phyloP scores from a whole-genome alignment of 108 stramenopile genomes.

The Nitzschia putrida region DNA sequence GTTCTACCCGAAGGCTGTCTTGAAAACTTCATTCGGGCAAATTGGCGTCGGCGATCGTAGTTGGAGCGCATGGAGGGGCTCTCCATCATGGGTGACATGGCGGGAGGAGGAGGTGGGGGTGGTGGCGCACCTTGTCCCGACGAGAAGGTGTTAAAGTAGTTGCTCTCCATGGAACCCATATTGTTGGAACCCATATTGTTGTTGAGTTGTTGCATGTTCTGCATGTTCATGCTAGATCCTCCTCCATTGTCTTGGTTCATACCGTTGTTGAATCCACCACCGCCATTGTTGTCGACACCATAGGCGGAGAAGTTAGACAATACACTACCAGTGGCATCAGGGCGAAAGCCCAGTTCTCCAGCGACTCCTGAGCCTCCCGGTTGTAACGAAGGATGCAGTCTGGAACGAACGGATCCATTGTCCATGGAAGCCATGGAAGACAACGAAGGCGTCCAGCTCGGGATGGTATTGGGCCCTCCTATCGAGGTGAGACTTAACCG shows the following conservation, averaged over 20 bases:
- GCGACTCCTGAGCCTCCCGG: slow-evolving; percentile 18
- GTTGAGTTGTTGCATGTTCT: slow-evolving; percentile 5
- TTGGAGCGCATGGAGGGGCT: slow-evolving; percentile 5
- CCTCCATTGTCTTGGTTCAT: neutral
- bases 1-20: slow-evolving; percentile 23
- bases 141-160: neutral
- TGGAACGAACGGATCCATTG: slow-evolving; percentile 11
- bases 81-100: slow-evolving; percentile 25
- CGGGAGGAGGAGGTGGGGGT: slow-evolving; percentile 12
- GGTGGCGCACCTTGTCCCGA: neutral
- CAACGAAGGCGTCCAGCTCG: slow-evolving; percentile 22
- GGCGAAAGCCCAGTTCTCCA: slow-evolving; percentile 21
- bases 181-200: slow-evolving; percentile 10
- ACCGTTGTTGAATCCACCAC: slow-evolving; percentile 1
- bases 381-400: slow-evolving; percentile 27
- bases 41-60: slow-evolving; percentile 38
- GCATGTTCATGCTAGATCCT: neutral
- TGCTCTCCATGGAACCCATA: slow-evolving; percentile 1
- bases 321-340: slow-evolving; percentile 26
- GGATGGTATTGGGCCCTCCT: slow-evolving; percentile 13
- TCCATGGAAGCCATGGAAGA: slow-evolving; percentile 6
- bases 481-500: slow-evolving; percentile 27
- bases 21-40: slow-evolving; percentile 47
- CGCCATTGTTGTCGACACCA: slow-evolving; percentile 11
- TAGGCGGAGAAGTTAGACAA: slow-evolving; percentile 40